phyloP scores from a whole-genome alignment of 352 stramenopile genomes.

The Thalassiosira allenii region DNA sequence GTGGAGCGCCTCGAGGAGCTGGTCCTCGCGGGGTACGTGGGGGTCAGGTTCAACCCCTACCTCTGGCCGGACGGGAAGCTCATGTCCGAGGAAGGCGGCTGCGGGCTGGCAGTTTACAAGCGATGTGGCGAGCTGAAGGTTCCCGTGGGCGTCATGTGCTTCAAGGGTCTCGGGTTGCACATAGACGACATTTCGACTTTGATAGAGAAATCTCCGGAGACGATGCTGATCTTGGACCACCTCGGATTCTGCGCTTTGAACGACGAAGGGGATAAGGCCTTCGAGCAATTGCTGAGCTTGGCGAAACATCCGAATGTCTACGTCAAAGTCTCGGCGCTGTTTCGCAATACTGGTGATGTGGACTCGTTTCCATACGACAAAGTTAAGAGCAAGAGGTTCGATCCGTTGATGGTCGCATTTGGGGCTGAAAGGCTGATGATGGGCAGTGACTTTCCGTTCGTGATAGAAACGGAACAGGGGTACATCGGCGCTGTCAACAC shows the following conservation, averaged over 20 bases:
- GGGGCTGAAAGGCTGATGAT: conserved; percentile 81
- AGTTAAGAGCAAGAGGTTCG: conserved; percentile 71
- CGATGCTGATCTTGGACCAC: conserved; percentile 86
- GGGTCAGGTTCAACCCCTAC: conserved; percentile 88
- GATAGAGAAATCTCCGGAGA: conserved; percentile 68
- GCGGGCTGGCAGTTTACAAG: conserved; percentile 78
- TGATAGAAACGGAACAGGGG: conserved; percentile 68
- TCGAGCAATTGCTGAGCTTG: conserved; percentile 80
- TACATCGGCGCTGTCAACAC: conserved; percentile 75
- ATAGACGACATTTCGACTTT: conserved; percentile 81
- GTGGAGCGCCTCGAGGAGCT: conserved; percentile 73
- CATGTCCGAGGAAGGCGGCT: conserved; percentile 51
- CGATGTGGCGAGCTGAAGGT: conserved; percentile 82
- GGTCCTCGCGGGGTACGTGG: conserved; percentile 80
- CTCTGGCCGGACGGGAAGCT: conserved; percentile 73
- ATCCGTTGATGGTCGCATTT: conserved; percentile 72
- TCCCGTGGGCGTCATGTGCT: conserved; percentile 88
- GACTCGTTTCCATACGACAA: conserved; percentile 62
- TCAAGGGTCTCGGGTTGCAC: conserved; percentile 86
- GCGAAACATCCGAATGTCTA: conserved; percentile 79
- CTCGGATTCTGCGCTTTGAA: conserved; percentile 86
- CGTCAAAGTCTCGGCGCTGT: conserved; percentile 87
- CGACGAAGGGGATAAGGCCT: conserved; percentile 72
- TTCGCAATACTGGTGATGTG: conserved; percentile 70
- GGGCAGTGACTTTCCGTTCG: conserved; percentile 84